Evolutionary conservation across 306 rosid species (phyloP), one percentile per base, ranked within the genome.

Genomic region (Cucurbita maxima): DNA sequence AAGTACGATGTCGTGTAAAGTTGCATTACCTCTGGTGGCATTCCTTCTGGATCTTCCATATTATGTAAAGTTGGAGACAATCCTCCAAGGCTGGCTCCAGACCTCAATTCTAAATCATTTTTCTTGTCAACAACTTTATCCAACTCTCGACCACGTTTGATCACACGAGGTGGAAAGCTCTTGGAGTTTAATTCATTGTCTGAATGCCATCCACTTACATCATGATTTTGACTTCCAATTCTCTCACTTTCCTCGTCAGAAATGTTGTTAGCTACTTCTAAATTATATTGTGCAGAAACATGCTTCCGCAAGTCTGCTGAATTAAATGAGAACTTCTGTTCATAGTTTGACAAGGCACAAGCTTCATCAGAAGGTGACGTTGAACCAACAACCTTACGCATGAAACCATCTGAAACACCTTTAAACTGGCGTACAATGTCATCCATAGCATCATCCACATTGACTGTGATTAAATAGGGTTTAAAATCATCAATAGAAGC

Each of bases 361-460:
- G 84, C 81, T 68, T 86, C 96, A 64, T 41, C 44, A 66, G 76
- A 43, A 59, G 84, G 81, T 13, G 84, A 77, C 30, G 86, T 25
- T 43, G 97, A 76, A 76, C 87, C 91, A 68, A 74, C 86, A 76
- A 91, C 96, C 66, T 88, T 88, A 69, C 89, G 86, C 83, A 76
- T 79, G 73, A 91, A 83, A 74, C 97, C 97, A 83, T 83, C 99
- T 66, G 99, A 95, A 83, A 88, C 97, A 51, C 92, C 99, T 85
- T 86, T 89, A 78, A 95, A 91, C 79, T 95, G 99, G 56, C 96
- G 88, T 74, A 91, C 92, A 79, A 91, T 89, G 80, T 91, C 97
- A 80, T 95, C 99, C 87, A 89, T 82, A 38, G 99, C 99, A 83
- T 87, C 97, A 78, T 95, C 99, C 74, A 91, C 96, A 71, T 88